Conservation (phyloP, 345 rosid species). For the Gossypium australe region DNA sequence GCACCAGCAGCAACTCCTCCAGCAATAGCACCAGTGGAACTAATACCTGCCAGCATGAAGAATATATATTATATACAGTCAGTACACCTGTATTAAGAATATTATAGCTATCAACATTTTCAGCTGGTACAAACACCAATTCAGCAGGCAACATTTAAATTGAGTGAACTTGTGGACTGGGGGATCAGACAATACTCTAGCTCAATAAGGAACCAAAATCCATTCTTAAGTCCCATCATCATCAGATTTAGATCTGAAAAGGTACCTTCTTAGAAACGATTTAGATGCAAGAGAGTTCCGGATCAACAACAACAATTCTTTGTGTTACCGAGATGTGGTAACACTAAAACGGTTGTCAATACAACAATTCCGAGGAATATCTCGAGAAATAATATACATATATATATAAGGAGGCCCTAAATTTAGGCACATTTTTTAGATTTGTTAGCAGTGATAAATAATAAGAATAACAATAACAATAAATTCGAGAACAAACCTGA, state of each 20-base stretch:
- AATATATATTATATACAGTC: background rate
- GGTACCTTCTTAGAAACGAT: background rate
- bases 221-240: background rate
- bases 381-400: background rate
- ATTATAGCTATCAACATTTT: background rate
- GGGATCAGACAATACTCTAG: background rate
- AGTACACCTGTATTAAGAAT: background rate
- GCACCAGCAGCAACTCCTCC: conserved; percentile 99
- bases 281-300: background rate
- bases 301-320: background rate
- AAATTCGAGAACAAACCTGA: conserved; percentile 34
- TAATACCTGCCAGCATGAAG: conserved; percentile 39
- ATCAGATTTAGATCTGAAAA: background rate
- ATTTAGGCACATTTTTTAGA: background rate
- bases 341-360: background rate
- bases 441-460: background rate
- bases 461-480: background rate
- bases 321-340: background rate
- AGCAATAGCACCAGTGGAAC: conserved; percentile 79
- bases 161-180: background rate
- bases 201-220: background rate
- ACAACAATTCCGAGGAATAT: background rate
- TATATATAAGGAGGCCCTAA: background rate
- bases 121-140: background rate
- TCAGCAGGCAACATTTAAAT: background rate